Percentiles rank a stretch among this genome's conserved stretches.
These are phyloP conservation scores for Candida hungchunana DNA, from an alignment of 805 yeast genomes.

Conservation along the genomic window DNA sequence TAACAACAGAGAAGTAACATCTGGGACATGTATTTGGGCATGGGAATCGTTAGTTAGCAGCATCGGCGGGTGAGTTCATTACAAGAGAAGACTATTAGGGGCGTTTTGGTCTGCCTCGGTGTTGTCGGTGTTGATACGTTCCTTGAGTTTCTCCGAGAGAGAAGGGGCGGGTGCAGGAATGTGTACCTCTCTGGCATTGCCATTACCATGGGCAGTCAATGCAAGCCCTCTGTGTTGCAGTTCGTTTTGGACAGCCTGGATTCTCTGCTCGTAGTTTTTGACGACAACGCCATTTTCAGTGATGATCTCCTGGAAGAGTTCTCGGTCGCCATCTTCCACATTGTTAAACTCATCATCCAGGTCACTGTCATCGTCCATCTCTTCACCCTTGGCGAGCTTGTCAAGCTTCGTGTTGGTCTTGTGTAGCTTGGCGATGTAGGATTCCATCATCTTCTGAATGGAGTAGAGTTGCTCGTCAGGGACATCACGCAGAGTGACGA, in stretches of 20 bases:
- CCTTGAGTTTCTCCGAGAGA: not conserved
- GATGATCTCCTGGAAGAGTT: constrained; percentile 50
- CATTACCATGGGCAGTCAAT: not conserved
- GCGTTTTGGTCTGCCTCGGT: constrained; percentile 33
- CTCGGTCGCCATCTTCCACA: constrained; percentile 40
- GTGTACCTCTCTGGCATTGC: not conserved
- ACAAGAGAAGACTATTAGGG: constrained; percentile 31
- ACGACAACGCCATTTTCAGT: constrained; percentile 54
- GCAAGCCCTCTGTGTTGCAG: constrained; percentile 37
- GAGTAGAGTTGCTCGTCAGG: constrained; percentile 39
- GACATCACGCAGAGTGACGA: constrained; percentile 48
- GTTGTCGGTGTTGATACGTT: constrained; percentile 30
- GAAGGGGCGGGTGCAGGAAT: not conserved
- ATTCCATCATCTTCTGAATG: constrained; percentile 31
- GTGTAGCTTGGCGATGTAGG: constrained; percentile 42
- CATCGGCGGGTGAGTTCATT: constrained; percentile 1
- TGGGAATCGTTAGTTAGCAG: too few species aligned
- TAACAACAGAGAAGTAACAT: too few species aligned
- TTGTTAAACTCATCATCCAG: constrained; percentile 25
- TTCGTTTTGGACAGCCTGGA: constrained; percentile 44
- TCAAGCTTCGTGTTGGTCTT: constrained; percentile 49
- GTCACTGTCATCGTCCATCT: constrained; percentile 19
- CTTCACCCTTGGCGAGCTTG: constrained; percentile 36
- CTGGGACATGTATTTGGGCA: too few species aligned
- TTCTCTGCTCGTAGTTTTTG: constrained; percentile 43